Conservation (phyloP, 345 rosid species). For the Hirschfeldia incana region DNA sequence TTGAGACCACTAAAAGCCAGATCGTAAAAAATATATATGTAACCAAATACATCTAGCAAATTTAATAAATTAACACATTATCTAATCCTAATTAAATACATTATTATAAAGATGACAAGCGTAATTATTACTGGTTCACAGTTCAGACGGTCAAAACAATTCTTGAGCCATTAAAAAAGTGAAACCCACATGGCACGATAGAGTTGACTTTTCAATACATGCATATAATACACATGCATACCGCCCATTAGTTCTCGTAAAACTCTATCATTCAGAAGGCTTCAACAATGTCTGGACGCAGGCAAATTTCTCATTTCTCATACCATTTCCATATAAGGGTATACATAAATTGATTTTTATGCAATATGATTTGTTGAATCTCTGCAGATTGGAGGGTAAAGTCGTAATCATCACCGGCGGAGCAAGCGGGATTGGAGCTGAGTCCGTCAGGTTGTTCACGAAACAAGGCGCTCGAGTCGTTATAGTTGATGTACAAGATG, state of each 20-base stretch:
- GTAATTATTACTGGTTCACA: conserved; percentile 4
- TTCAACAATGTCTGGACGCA: conserved; percentile 31
- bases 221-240: conserved; percentile 21
- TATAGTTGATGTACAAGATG: conserved; percentile 70
- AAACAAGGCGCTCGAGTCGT: conserved; percentile 74
- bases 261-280: not conserved
- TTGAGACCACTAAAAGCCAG: not conserved
- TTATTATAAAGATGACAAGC: not conserved
- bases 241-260: not conserved
- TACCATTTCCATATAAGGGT: not conserved
- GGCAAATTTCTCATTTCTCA: conserved; percentile 10
- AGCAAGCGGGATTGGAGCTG: conserved; percentile 93
- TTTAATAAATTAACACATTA: not conserved
- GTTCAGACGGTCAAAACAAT: conserved; percentile 19
- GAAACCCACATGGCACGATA: conserved; percentile 36
- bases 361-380: not conserved
- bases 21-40: not conserved
- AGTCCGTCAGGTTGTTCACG: conserved; percentile 58
- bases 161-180: conserved; percentile 40
- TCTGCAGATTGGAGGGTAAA: conserved; percentile 75
- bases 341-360: not conserved
- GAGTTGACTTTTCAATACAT: conserved; percentile 28
- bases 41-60: not conserved
- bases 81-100: not conserved
- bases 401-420: conserved; percentile 83